Evolutionary conservation across 306 rosid species (phyloP).

Genomic region (Begonia fuchsioides): DNA sequence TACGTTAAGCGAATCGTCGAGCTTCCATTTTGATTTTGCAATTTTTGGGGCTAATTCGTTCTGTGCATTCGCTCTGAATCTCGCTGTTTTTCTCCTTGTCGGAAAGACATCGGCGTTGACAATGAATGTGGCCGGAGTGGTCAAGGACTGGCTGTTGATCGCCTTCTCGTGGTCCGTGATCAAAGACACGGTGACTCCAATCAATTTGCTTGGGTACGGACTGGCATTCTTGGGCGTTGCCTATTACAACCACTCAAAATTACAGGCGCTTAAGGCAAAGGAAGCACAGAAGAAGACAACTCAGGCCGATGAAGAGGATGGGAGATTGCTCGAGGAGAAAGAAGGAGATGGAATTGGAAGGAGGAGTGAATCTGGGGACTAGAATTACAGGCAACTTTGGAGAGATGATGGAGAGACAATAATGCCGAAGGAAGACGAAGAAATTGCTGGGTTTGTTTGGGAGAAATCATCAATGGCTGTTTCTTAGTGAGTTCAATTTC

Average conservation of each 20-base stretch:
- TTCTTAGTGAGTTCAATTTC: too few relatives aligned
- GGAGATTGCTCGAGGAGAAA: conserved; percentile 53
- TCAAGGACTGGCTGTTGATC: conserved; percentile 74
- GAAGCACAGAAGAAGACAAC: conserved; percentile 60
- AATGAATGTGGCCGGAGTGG: conserved; percentile 89
- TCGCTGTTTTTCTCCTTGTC: conserved; percentile 66
- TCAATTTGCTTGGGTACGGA: conserved; percentile 68
- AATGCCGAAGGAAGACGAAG: too few relatives aligned
- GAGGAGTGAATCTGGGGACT: too few relatives aligned
- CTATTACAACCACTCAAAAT: too few relatives aligned
- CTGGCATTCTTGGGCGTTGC: conserved; percentile 77
- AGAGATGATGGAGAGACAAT: too few relatives aligned
- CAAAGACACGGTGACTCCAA: conserved; percentile 69
- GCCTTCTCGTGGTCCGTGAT: conserved; percentile 88
- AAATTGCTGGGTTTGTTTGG: too few relatives aligned
- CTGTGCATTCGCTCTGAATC: conserved; percentile 72
- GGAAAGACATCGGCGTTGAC: conserved; percentile 86
- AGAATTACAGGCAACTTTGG: conserved; percentile 38
- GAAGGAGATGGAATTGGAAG: conserved; percentile 34
- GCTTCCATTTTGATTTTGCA: conserved; percentile 40
- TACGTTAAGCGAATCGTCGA: conserved; percentile 36
- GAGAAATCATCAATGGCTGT: too few relatives aligned
- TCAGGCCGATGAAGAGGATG: conserved; percentile 55
- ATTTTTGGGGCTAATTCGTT: conserved; percentile 66
- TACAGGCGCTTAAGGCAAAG: conserved; percentile 71